These are phyloP conservation scores for Kodamaea jinghongensis DNA, from an alignment of 805 yeast species.

Conservation along the genomic window DNA sequence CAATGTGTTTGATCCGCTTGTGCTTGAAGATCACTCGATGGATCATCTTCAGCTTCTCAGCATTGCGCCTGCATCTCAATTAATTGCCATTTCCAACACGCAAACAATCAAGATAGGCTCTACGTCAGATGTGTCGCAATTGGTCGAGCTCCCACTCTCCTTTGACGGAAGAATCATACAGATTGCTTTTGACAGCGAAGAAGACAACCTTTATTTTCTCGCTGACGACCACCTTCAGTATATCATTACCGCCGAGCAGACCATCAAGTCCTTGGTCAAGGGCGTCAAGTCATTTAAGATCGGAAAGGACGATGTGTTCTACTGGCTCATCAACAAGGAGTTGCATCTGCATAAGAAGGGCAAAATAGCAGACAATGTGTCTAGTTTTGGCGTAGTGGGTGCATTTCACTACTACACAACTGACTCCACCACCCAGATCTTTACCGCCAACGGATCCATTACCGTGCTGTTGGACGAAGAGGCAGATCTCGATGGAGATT, in stretches of 20 bases:
- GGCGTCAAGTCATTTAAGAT: slow-evolving; percentile 4
- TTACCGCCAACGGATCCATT: neutral
- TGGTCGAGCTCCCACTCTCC: neutral
- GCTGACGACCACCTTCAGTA: slow-evolving; percentile 14
- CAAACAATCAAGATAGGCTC: slow-evolving; percentile 32
- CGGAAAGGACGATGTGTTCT: neutral
- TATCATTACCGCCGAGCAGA: slow-evolving; percentile 5
- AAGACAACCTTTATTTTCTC: slow-evolving; percentile 26
- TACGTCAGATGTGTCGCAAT: slow-evolving; percentile 13
- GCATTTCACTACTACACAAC: slow-evolving; percentile 1
- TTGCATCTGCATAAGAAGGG: neutral
- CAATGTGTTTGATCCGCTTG: slow-evolving; percentile 16
- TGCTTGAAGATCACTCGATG: slow-evolving; percentile 24
- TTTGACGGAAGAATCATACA: slow-evolving; percentile 21
- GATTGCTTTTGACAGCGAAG: slow-evolving; percentile 30
- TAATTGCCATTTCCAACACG: slow-evolving; percentile 40
- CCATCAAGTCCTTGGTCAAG: neutral
- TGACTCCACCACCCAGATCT: neutral
- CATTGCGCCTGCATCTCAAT: slow-evolving; percentile 27
- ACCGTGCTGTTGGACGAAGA: slow-evolving; percentile 1
- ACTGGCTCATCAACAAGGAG: slow-evolving; percentile 1
- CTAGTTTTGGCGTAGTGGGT: slow-evolving; percentile 1
- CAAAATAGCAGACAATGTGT: slow-evolving; percentile 1
- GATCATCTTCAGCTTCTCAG: slow-evolving; percentile 31
- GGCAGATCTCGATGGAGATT: slow-evolving; percentile 10